Conservation (phyloP, 345 rosid species). For the Salix arbutifolia region DNA sequence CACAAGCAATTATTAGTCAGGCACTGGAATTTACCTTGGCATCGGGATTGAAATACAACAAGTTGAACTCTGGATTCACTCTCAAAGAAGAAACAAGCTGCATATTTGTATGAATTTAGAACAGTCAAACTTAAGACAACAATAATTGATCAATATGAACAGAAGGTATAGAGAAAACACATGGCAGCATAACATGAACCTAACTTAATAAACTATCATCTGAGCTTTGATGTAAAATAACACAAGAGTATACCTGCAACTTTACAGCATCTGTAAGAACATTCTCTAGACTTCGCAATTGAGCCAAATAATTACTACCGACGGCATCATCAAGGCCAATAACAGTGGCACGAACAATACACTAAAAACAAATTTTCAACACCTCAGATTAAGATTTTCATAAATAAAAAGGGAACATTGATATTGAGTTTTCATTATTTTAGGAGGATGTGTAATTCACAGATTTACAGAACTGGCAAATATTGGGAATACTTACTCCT, state of each 20-base stretch:
- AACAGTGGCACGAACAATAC: constrained; percentile 72
- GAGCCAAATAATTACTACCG: constrained; percentile 33
- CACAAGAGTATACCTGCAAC: constrained; percentile 57
- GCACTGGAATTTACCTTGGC: constrained; percentile 60
- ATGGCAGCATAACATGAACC: no score
- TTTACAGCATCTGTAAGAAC: constrained; percentile 68
- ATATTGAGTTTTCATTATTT: background rate
- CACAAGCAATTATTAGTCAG: constrained; percentile 1
- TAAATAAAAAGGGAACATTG: background rate
- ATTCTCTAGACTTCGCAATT: constrained; percentile 37
- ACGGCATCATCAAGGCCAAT: constrained; percentile 43
- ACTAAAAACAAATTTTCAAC: constrained; percentile 44
- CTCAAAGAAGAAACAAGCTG: constrained; percentile 85
- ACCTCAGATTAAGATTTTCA: constrained; percentile 1
- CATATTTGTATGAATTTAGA: constrained; percentile 28
- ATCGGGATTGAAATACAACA: constrained; percentile 64
- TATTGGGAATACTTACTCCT: background rate
- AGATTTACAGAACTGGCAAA: background rate
- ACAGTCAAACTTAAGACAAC: background rate
- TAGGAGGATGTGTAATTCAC: background rate
- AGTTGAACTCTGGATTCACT: constrained; percentile 73
- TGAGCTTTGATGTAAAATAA: background rate
- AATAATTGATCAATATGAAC: background rate
- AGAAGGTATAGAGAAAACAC: no score
- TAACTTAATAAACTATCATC: background rate